Conservation (phyloP, 164 flowering plant species). For the Piper betle region DNA sequence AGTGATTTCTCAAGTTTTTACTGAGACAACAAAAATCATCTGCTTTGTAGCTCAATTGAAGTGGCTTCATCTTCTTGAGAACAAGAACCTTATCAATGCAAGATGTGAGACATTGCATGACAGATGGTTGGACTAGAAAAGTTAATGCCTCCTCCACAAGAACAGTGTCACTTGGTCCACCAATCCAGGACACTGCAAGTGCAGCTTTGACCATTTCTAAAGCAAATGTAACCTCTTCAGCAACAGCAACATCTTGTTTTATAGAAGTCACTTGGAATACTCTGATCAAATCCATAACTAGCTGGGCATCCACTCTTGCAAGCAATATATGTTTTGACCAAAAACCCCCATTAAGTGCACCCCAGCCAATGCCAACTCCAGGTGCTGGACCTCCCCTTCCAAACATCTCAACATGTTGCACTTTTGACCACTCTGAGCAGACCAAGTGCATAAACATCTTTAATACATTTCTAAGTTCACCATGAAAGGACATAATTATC, state of each 20-base stretch:
- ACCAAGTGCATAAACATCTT: slow-evolving; percentile 24
- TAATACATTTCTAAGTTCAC: slow-evolving; percentile 30
- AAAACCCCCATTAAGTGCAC: slow-evolving; percentile 81
- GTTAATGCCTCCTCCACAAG: slow-evolving; percentile 44
- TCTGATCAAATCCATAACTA: slow-evolving; percentile 44
- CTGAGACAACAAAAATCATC: slow-evolving; percentile 44
- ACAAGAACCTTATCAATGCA: slow-evolving; percentile 25
- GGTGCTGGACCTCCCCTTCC: slow-evolving; percentile 98
- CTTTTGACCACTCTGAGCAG: slow-evolving; percentile 31
- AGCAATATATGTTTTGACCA: slow-evolving; percentile 55
- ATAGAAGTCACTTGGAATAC: slow-evolving; percentile 15
- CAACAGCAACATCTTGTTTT: slow-evolving; percentile 5
- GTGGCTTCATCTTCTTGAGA: slow-evolving; percentile 15
- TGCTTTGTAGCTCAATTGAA: slow-evolving; percentile 36
- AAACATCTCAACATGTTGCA: slow-evolving; percentile 51
- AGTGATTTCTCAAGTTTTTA: slow-evolving; percentile 43
- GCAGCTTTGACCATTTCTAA: slow-evolving; percentile 31
- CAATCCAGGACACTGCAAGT: slow-evolving; percentile 31
- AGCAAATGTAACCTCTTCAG: slow-evolving; percentile 21
- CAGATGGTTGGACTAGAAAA: slow-evolving; percentile 40
- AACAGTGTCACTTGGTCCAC: slow-evolving; percentile 49
- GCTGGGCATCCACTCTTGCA: slow-evolving; percentile 45
- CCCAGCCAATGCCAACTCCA: slow-evolving; percentile 93
- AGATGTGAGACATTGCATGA: slow-evolving; percentile 35
- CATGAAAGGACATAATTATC: slow-evolving; percentile 25